A percentile compares a stretch with the other conserved stretches of the same genome.
Evolutionary conservation across 164 flowering plant genomes (phyloP).

Genomic region (Saururus chinensis): DNA sequence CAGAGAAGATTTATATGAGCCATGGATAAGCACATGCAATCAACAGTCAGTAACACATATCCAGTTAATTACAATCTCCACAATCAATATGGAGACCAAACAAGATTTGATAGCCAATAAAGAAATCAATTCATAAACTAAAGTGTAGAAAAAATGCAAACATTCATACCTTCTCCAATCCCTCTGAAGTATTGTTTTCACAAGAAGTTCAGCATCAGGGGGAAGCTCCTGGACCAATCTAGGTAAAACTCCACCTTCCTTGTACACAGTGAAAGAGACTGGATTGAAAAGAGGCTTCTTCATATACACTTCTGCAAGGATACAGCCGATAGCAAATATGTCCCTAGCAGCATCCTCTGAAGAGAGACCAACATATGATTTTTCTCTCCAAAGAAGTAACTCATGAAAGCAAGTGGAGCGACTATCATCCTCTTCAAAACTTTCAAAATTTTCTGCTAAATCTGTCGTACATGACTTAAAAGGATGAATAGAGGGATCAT

Average conservation of each 20-base stretch:
- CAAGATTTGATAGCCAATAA: background rate
- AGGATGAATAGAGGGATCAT: constrained; percentile 12
- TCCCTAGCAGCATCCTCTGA: constrained; percentile 49
- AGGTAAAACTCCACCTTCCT: constrained; percentile 56
- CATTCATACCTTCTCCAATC: constrained; percentile 61
- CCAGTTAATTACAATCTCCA: background rate
- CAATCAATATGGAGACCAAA: background rate
- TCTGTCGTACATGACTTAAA: constrained; percentile 23
- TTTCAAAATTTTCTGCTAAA: constrained; percentile 48
- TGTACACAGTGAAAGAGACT: constrained; percentile 34
- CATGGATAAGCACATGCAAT: background rate
- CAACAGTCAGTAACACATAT: background rate
- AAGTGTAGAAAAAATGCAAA: background rate
- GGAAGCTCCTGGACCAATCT: constrained; percentile 58
- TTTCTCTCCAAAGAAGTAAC: constrained; percentile 63
- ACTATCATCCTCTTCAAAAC: constrained; percentile 48
- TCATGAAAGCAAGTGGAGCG: constrained; percentile 60
- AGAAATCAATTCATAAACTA: background rate
- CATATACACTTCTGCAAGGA: constrained; percentile 80
- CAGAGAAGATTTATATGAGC: background rate
- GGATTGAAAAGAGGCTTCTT: constrained; percentile 72
- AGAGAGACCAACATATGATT: constrained; percentile 17
- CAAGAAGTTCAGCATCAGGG: constrained; percentile 40
- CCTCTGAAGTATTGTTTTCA: constrained; percentile 66
- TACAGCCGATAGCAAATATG: constrained; percentile 83